A percentile compares a stretch with the other conserved stretches of the same genome.
Conservation (phyloP, 192 early-diverging fungal genomes). For the Lobosporangium transversale region DNA sequence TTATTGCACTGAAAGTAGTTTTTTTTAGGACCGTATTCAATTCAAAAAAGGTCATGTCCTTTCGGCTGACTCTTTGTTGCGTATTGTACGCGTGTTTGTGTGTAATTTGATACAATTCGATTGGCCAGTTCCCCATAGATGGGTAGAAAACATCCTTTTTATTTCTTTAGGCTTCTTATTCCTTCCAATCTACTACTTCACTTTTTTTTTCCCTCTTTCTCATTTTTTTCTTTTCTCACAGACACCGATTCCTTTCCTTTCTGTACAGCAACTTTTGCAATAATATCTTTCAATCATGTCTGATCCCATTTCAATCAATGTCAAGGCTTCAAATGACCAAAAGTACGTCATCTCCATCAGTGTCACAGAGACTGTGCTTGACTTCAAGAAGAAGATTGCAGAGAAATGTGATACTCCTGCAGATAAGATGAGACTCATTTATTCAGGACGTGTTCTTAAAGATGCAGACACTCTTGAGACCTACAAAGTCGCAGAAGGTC, state of each 20-base stretch:
- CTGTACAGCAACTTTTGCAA: slow-evolving; percentile 2
- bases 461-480: slow-evolving; percentile 78
- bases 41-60: too few species aligned
- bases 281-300: slow-evolving; percentile 55
- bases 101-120: too few species aligned
- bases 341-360: slow-evolving; percentile 74
- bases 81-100: too few species aligned
- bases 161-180: too few species aligned
- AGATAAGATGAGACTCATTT: slow-evolving; percentile 88
- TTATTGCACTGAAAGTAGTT: too few species aligned
- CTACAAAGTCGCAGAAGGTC: slow-evolving; percentile 88
- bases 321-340: slow-evolving; percentile 80
- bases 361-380: slow-evolving; percentile 68
- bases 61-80: too few species aligned
- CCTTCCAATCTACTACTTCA: too few species aligned
- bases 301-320: slow-evolving; percentile 69
- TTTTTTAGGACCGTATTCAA: too few species aligned
- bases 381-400: slow-evolving; percentile 82
- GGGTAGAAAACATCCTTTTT: too few species aligned
- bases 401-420: slow-evolving; percentile 69
- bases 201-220: too few species aligned
- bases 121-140: too few species aligned
- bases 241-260: slow-evolving; percentile 7
- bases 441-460: slow-evolving; percentile 93
- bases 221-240: too few species aligned